Evolutionary conservation across 768 basidiomycete species (phyloP).

Genomic region (Leccinum longicurvipes): DNA sequence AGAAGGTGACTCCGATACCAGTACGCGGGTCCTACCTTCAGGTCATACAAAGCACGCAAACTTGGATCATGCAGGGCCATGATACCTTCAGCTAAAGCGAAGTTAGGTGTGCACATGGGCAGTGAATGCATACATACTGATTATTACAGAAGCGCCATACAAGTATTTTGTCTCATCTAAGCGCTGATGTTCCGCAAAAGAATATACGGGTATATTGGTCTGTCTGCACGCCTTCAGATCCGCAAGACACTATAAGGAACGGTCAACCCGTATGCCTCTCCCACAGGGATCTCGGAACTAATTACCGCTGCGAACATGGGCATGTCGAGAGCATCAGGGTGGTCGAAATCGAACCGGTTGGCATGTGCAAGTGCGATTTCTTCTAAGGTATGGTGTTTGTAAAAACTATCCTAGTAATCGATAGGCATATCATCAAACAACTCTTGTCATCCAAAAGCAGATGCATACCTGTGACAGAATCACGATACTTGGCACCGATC

Average conservation of each 20-base stretch:
- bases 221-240: conserved; percentile 84
- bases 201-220: conserved; percentile 91
- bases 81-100: conserved; percentile 75
- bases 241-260: conserved; percentile 59
- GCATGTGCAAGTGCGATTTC: conserved; percentile 81
- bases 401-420: conserved; percentile 80
- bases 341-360: conserved; percentile 83
- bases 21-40: conserved; percentile 58
- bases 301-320: conserved; percentile 75
- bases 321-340: conserved; percentile 92
- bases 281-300: conserved; percentile 5
- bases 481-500: conserved; percentile 83
- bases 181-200: conserved; percentile 87
- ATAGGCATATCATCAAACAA: background rate
- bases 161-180: conserved; percentile 78
- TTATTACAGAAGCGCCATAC: conserved; percentile 91
- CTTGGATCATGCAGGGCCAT: conserved; percentile 81
- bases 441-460: background rate
- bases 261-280: background rate
- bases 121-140: conserved; percentile 45
- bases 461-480: conserved; percentile 78
- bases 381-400: conserved; percentile 74
- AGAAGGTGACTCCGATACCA: background rate
- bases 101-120: background rate
- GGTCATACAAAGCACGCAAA: conserved; percentile 80